Evolutionary conservation across 176 grass and related monocot species (phyloP).

Genomic region (Bonia amplexicaulis): DNA sequence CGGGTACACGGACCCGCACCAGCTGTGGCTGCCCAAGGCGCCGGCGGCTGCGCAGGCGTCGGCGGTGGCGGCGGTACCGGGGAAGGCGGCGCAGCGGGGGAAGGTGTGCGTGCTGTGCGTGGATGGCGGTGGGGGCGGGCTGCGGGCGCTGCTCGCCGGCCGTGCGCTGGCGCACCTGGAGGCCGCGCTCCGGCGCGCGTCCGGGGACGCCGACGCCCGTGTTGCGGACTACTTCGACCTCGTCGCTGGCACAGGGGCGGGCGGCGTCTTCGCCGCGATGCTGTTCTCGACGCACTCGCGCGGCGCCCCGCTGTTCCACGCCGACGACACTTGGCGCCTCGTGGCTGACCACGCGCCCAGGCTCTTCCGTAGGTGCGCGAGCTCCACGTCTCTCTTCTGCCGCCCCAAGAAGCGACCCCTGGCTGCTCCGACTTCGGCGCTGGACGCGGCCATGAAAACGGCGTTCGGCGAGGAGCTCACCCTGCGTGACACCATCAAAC

Average conservation of each 20-base stretch:
- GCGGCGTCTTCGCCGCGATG: slow-evolving; percentile 87
- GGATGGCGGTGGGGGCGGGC: slow-evolving; percentile 71
- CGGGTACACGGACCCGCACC: slow-evolving; percentile 77
- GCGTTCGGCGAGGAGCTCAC: slow-evolving; percentile 78
- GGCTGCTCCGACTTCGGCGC: slow-evolving; percentile 48
- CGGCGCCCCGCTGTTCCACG: slow-evolving; percentile 66
- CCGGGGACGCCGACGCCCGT: slow-evolving; percentile 55
- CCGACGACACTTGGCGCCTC: slow-evolving; percentile 86
- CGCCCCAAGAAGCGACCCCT: slow-evolving; percentile 41
- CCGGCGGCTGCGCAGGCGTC: not conserved
- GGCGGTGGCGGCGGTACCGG: not conserved
- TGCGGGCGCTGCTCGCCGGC: slow-evolving; percentile 60
- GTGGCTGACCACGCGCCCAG: slow-evolving; percentile 58
- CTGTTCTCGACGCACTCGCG: slow-evolving; percentile 72
- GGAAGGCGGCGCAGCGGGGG: slow-evolving; percentile 55
- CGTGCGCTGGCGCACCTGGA: slow-evolving; percentile 85
- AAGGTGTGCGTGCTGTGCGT: slow-evolving; percentile 89
- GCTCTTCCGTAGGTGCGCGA: slow-evolving; percentile 43
- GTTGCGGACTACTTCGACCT: slow-evolving; percentile 97
- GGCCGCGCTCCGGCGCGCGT: slow-evolving; percentile 61
- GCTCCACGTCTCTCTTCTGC: slow-evolving; percentile 36
- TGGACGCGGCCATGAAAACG: slow-evolving; percentile 59
- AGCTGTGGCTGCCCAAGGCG: slow-evolving; percentile 40
- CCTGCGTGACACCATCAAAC: slow-evolving; percentile 87
- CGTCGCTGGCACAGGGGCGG: slow-evolving; percentile 70